Evolutionary conservation across 1,284 basidiomycete genomes (phyloP).

Genomic region (Rhodotorula sp.): DNA sequence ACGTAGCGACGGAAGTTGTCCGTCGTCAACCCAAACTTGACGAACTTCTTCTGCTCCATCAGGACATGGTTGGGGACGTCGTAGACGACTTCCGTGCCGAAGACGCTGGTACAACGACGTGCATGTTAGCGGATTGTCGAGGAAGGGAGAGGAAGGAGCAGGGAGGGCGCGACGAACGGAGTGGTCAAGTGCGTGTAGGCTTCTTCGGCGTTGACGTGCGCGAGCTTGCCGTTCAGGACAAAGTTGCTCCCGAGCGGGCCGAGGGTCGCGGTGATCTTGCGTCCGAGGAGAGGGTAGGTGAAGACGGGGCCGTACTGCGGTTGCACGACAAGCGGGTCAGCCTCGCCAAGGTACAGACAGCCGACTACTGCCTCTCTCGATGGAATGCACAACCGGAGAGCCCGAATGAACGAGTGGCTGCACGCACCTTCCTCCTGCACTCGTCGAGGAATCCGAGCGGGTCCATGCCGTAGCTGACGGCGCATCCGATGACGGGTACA

Average conservation of each 20-base stretch:
- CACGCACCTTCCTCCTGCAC: conserved; percentile 73
- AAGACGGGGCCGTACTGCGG: conserved; percentile 71
- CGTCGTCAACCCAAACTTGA: conserved; percentile 75
- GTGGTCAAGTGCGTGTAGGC: conserved; percentile 68
- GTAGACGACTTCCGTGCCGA: conserved; percentile 97
- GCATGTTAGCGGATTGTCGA: not conserved
- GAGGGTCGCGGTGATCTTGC: conserved; percentile 85
- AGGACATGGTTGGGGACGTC: conserved; percentile 90
- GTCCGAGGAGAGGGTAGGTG: conserved; percentile 82
- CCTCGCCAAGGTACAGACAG: too few relatives aligned
- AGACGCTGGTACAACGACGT: conserved; percentile 50
- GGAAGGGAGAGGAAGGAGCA: not conserved
- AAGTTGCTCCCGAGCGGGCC: conserved; percentile 93
- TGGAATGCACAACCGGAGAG: not conserved
- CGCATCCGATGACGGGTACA: conserved; percentile 73
- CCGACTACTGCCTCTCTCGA: too few relatives aligned
- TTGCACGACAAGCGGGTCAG: too few relatives aligned
- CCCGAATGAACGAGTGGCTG: conserved; percentile 35
- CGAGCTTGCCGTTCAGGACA: conserved; percentile 87
- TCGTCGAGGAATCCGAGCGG: conserved; percentile 72
- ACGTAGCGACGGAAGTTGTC: conserved; percentile 92
- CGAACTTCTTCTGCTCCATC: conserved; percentile 99
- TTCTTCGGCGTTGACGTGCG: conserved; percentile 90
- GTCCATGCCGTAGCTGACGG: conserved; percentile 71
- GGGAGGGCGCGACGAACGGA: conserved; percentile 29